Evolutionary conservation across 768 basidiomycete genomes (phyloP).

Genomic region (Pulveroboletus sp.): DNA sequence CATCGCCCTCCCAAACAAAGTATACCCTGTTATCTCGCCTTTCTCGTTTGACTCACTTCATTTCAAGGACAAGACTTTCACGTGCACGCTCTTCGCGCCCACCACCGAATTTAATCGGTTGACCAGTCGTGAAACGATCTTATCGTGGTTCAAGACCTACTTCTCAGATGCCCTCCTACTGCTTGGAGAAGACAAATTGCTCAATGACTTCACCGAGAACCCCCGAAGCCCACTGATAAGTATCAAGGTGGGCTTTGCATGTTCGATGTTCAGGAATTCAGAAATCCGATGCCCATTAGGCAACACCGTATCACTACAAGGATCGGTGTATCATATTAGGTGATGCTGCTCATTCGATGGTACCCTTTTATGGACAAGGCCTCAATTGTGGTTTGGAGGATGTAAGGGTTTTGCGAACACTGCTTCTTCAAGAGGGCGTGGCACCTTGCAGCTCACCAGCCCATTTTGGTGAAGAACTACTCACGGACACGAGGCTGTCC

Average conservation of each 20-base stretch:
- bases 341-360: constrained; percentile 97
- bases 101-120: constrained; percentile 72
- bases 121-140: constrained; percentile 50
- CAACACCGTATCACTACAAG: constrained; percentile 86
- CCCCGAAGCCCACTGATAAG: constrained; percentile 89
- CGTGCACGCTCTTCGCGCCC: constrained; percentile 93
- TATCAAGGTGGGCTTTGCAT: constrained; percentile 68
- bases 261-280: constrained; percentile 17
- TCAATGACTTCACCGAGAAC: constrained; percentile 78
- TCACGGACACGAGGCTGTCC: constrained; percentile 56
- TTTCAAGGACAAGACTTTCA: constrained; percentile 90
- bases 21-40: constrained; percentile 35
- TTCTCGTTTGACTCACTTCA: constrained; percentile 25
- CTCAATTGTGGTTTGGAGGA: constrained; percentile 98
- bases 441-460: constrained; percentile 38
- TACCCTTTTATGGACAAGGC: constrained; percentile 97
- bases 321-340: constrained; percentile 87
- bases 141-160: constrained; percentile 76
- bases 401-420: constrained; percentile 79
- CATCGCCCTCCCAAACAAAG: constrained; percentile 96
- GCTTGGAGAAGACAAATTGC: constrained; percentile 77
- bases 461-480: constrained; percentile 28
- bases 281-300: constrained; percentile 41
- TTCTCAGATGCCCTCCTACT: constrained; percentile 87
- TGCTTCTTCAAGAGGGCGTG: constrained; percentile 72